A percentile compares a stretch with the other conserved stretches of the same genome.
phyloP scores from a whole-genome alignment of 2,329 filamentous ascomycete genomes.

The Raffaelea ambrosiae region DNA sequence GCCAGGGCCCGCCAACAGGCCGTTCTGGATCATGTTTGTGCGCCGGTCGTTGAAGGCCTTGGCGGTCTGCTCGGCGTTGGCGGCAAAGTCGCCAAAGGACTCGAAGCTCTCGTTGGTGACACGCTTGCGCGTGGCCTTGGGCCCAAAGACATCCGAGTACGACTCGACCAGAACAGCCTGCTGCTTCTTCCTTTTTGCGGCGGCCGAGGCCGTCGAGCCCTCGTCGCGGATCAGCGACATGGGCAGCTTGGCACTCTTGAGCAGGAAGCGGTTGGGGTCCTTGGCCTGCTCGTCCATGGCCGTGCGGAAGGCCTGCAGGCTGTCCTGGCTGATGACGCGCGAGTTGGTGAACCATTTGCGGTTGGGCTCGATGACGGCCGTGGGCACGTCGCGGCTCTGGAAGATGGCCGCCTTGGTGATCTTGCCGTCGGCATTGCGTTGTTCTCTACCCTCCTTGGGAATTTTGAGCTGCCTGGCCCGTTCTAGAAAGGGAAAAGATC shows the following conservation, averaged over 20 bases:
- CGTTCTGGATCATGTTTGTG: conserved; percentile 55
- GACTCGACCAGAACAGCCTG: conserved; percentile 32
- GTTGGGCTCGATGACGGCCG: conserved; percentile 87
- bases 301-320: conserved; percentile 59
- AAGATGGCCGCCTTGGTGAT: conserved; percentile 54
- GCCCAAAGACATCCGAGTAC: conserved; percentile 83
- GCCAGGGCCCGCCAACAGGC: conserved; percentile 44
- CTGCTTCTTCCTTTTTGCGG: conserved; percentile 47
- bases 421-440: conserved; percentile 73
- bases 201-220: conserved; percentile 30
- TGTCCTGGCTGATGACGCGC: conserved; percentile 80
- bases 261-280: conserved; percentile 87
- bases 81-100: conserved; percentile 73
- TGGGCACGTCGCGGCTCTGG: conserved; percentile 69
- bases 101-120: conserved; percentile 62
- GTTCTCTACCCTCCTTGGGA: conserved; percentile 69
- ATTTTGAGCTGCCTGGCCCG: conserved; percentile 51
- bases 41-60: conserved; percentile 72
- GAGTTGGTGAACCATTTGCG: conserved; percentile 98
- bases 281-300: conserved; percentile 85
- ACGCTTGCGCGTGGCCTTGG: conserved; percentile 85
- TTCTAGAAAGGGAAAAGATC: conserved; percentile 6
- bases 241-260: conserved; percentile 94
- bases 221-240: conserved; percentile 88
- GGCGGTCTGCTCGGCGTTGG: conserved; percentile 70